Base-by-base conservation (phyloP, 108 stramenopile genomes). In the Nitzschia sp. region DNA sequence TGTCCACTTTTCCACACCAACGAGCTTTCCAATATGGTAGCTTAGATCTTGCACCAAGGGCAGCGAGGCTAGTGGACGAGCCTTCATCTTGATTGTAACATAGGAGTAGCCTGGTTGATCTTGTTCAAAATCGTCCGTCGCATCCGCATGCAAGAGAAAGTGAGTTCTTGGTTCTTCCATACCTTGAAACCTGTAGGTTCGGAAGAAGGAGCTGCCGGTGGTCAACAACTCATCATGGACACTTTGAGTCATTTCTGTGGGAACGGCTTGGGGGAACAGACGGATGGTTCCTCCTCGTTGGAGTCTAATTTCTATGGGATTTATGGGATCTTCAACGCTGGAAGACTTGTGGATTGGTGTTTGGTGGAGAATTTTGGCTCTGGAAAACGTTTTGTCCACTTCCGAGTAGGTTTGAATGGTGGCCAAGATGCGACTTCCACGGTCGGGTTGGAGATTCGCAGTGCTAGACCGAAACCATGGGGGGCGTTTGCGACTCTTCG, bases 61-160 rank as follows among this genome's bases (percentile, higher is more conserved):
- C 10, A 76, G 12, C 19, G 20, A 19, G 0, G 50, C 5, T 8
- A 80, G 41, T 34, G 79, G 74, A 2, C 57, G 22, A 7, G 74
- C 46, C 63, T 80, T 80, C 79, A 80, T 75, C 14, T 37, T 63
- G 9, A 67, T 41, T 0, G 26, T 1, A 6, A 48, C 63, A 63
- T 79, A 79, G 29, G 39, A 9, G 25, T 79, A 79, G 3, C 72
- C 78, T 9, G 76, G 69, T 22, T 77, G 69, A 37, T 41, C 50
- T 15, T n/a, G 25, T 19, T 65, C 44, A 40, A 58, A 58, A 38
- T 58, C 10, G 8, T 51, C 9, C 10, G 73, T 53, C 17, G 76
- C 76, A 39, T 70, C 21, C 41, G 57, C 64, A 48, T 72, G 71
- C 10, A 72, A 56, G 14, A 73, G 61, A 55, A 62, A 72, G 40